phyloP scores from a whole-genome alignment of 2,329 filamentous ascomycete genomes.

The Fusarium redolens region DNA sequence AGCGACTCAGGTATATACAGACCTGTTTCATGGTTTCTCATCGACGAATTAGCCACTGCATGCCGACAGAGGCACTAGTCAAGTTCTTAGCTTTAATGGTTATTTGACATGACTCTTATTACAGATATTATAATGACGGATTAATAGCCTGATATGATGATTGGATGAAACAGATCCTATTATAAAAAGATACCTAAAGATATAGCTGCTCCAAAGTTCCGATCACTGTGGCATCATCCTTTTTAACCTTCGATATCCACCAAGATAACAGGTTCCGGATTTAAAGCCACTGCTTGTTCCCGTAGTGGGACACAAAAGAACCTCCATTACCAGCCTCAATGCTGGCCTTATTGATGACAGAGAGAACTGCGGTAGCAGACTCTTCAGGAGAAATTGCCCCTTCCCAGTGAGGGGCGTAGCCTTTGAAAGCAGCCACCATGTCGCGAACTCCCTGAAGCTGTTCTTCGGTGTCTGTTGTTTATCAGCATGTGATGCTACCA shows the following conservation, averaged over 20 bases:
- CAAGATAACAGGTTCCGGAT: rapidly evolving
- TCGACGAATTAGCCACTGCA: no score
- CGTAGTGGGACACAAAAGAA: constrained; percentile 64
- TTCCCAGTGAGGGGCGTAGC: constrained; percentile 55
- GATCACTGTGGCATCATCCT: background rate
- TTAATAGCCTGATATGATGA: no score
- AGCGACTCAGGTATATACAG: no score
- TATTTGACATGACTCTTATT: no score
- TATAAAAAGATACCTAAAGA: no score
- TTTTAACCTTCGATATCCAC: rapidly evolving
- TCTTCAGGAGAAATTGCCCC: constrained; percentile 49
- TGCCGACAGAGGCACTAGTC: no score
- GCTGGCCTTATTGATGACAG: constrained; percentile 46
- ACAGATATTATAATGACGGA: no score
- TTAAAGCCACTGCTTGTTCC: constrained; percentile 65
- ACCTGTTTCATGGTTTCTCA: no score
- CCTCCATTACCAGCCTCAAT: constrained; percentile 61
- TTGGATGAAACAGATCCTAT: no score
- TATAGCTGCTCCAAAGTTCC: no score
- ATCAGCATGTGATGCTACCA: background rate
- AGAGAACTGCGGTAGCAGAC: constrained; percentile 49
- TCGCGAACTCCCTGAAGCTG: constrained; percentile 36
- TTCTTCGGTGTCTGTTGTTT: constrained; percentile 37
- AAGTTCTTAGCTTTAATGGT: no score
- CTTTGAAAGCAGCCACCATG: constrained; percentile 47